Evolutionary conservation across 139 green algal species (phyloP), one percentile per base, ranked within the genome.

Genomic region (Chlorella sorokiniana): DNA sequence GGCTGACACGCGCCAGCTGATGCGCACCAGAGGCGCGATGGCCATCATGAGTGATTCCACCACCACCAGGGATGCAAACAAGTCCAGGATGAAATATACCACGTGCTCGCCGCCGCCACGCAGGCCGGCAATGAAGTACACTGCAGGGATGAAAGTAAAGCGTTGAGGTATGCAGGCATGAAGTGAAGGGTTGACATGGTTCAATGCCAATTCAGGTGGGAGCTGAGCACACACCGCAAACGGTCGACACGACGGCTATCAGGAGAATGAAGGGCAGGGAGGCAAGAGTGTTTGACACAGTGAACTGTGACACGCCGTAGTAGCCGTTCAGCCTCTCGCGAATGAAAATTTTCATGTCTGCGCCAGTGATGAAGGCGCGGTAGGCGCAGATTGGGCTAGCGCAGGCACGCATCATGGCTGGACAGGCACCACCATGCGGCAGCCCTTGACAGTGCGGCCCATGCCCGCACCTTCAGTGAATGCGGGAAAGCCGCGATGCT

Each of bases 311-410:
- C 11, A 91, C 83, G 33, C 63, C 35, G 79, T 95, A 95, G 84
- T 95, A 95, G 38, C 91, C 91, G 82, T 95, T 95, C 25, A 94
- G 83, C 0, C 91, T 81, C 82, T 95, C 91, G 20, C 89, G 83
- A 25, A 89, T 85, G 79, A 91, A 94, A 20, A 94, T 16, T 59
- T 59, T 59, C 48, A 59, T 59, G 48, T 59, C 48, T 59, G 48
- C 16, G 48, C 16, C 14, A 25, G 48, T 59, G 48, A n/a, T n/a
- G n/a, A n/a, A n/a, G n/a, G n/a, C n/a, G n/a, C n/a, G n/a, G n/a
- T n/a, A n/a, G n/a, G n/a, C n/a, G n/a, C n/a, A n/a, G n/a, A n/a
- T n/a, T n/a, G n/a, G n/a, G n/a, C n/a, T n/a, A n/a, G n/a, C n/a
- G n/a, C n/a, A n/a, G n/a, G n/a, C n/a, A n/a, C n/a, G n/a, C n/a